Percentiles rank a stretch among this genome's conserved stretches.
Evolutionary conservation across 1,284 basidiomycete genomes (phyloP).

Genomic region (Pyrrhoderma noxium): DNA sequence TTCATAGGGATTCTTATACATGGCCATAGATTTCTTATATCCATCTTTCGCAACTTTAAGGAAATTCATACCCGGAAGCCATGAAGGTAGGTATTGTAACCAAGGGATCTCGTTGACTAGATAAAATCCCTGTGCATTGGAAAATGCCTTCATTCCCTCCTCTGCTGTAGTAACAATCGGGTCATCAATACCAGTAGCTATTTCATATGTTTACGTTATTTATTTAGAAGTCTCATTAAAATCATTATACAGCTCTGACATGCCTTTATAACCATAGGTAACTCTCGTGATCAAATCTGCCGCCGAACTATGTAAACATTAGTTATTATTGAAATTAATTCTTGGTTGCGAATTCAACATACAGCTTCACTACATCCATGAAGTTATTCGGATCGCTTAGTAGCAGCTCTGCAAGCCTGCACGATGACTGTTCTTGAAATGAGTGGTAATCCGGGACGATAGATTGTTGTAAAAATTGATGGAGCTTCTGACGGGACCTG

Average conservation of each 20-base stretch:
- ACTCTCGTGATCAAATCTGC: slow-evolving; percentile 6
- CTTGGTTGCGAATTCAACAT: background rate
- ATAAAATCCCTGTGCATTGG: slow-evolving; percentile 4
- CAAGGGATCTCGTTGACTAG: slow-evolving; percentile 4
- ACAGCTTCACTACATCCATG: slow-evolving; percentile 23
- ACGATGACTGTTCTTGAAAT: slow-evolving; percentile 21
- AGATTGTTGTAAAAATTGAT: slow-evolving; percentile 22
- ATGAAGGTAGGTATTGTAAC: slow-evolving; percentile 12
- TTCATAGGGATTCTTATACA: slow-evolving; percentile 3
- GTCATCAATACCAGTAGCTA: slow-evolving; percentile 10
- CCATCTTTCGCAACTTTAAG: slow-evolving; percentile 46
- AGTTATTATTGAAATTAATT: too few species aligned
- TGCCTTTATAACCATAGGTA: slow-evolving; percentile 9
- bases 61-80: slow-evolving; percentile 23
- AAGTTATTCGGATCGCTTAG: slow-evolving; percentile 21
- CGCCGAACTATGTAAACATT: too few species aligned
- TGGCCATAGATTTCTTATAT: slow-evolving; percentile 24
- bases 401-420: slow-evolving; percentile 21
- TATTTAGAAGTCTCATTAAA: background rate
- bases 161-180: slow-evolving; percentile 16
- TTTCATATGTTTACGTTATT: background rate
- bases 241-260: background rate
- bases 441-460: slow-evolving; percentile 20
- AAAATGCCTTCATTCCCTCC: slow-evolving; percentile 2
- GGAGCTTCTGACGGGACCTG: slow-evolving; percentile 21